These are phyloP conservation scores for Vaucheria bursata DNA, from an alignment of 352 stramenopile species.

Conservation along the genomic window DNA sequence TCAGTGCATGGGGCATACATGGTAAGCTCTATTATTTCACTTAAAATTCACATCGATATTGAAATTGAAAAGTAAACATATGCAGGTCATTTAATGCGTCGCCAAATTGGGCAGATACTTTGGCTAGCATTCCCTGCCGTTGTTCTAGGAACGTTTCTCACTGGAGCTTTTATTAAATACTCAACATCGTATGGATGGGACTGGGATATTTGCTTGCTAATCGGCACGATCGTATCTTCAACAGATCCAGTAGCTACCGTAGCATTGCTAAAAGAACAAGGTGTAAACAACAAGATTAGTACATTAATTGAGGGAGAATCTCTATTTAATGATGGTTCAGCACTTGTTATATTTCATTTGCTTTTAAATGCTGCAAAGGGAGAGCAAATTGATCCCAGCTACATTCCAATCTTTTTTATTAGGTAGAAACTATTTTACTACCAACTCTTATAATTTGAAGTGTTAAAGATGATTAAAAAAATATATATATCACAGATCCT, in stretches of 20 bases:
- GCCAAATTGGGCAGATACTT: constrained; percentile 45
- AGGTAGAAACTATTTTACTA: no score
- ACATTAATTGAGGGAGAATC: constrained; percentile 56
- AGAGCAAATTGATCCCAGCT: no score
- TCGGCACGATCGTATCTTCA: constrained; percentile 55
- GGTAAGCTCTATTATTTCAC: no score
- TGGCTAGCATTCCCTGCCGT: constrained; percentile 52
- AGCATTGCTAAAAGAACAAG: constrained; percentile 54
- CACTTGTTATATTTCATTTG: constrained; percentile 62
- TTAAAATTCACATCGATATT: no score
- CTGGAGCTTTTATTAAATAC: constrained; percentile 48
- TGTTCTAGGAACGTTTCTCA: constrained; percentile 50
- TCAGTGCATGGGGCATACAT: no score
- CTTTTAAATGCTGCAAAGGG: no score
- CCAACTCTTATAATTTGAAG: no score
- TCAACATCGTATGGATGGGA: constrained; percentile 54
- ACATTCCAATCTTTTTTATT: no score
- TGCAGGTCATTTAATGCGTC: no score
- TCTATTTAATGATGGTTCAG: constrained; percentile 60
- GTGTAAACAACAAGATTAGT: constrained; percentile 48
- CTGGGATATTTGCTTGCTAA: constrained; percentile 49
- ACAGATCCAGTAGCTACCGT: constrained; percentile 58
- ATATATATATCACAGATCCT: no score
- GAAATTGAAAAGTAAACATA: no score
- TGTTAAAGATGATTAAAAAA: no score